phyloP scores from a whole-genome alignment of 768 basidiomycete genomes.

The Plicaturopsis crispa region DNA sequence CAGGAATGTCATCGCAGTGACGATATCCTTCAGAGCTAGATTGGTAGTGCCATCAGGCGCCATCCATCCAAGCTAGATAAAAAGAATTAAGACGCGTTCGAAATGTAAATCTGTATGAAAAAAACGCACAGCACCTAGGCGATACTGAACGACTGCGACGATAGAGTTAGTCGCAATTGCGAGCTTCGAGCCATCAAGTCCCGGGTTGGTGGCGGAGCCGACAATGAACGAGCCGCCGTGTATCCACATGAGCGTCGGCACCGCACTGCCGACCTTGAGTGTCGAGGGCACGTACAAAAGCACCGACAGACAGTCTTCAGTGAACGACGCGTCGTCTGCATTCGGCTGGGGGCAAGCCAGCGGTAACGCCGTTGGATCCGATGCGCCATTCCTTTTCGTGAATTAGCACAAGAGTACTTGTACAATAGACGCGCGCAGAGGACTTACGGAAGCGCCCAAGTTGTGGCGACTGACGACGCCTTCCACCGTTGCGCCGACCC shows the following conservation, averaged over 20 bases:
- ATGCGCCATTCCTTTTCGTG: conserved; percentile 42
- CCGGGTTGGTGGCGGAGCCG: conserved; percentile 65
- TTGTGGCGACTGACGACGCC: conserved; percentile 41
- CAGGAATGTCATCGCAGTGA: conserved; percentile 60
- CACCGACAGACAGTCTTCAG: conserved; percentile 81
- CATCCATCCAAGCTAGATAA: conserved; percentile 74
- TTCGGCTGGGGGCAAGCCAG: conserved; percentile 64
- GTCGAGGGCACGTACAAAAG: conserved; percentile 59
- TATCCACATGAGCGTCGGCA: conserved; percentile 61
- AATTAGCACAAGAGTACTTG: conserved; percentile 1
- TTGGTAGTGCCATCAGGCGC: conserved; percentile 66
- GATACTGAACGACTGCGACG: conserved; percentile 78
- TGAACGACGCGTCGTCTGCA: conserved; percentile 39
- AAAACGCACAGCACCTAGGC: conserved; percentile 62
- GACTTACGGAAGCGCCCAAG: conserved; percentile 60
- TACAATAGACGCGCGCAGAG: background rate
- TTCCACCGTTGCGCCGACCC: conserved; percentile 57
- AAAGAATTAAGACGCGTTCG: background rate
- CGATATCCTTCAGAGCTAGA: conserved; percentile 61
- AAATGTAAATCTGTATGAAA: background rate
- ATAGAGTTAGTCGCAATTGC: conserved; percentile 67
- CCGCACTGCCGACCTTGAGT: conserved; percentile 20
- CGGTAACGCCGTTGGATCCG: conserved; percentile 49
- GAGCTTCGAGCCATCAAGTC: conserved; percentile 71
- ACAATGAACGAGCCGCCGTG: conserved; percentile 78